Evolutionary conservation across 2,329 filamentous ascomycete genomes (phyloP).

Genomic region (Diaporthe vaccinii): DNA sequence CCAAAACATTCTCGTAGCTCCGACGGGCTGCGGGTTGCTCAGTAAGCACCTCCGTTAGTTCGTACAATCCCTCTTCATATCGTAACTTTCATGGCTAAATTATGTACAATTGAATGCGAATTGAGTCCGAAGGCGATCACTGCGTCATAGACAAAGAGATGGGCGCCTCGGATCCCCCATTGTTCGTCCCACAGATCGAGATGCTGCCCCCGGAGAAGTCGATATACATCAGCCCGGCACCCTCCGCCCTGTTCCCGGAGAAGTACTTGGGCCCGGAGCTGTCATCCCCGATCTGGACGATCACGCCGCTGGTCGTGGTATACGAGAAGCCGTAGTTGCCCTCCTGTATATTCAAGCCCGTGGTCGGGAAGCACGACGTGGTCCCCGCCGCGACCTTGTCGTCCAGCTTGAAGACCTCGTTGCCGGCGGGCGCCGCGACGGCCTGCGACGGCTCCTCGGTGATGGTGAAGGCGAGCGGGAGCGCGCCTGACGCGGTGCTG

Average conservation of each 20-base stretch:
- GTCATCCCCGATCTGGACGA: constrained; percentile 6
- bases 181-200: constrained; percentile 19
- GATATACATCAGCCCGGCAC: constrained; percentile 14
- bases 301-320: neutral
- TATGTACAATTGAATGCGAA: neutral
- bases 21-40: constrained; percentile 1
- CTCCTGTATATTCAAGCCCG: neutral
- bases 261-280: constrained; percentile 27
- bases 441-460: constrained; percentile 20
- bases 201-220: constrained; percentile 13
- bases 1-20: neutral
- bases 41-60: neutral
- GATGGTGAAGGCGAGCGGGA: constrained; percentile 21
- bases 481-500: neutral
- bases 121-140: neutral
- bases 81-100: neutral
- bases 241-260: constrained; percentile 4
- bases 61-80: neutral
- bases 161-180: neutral
- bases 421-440: neutral
- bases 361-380: constrained; percentile 26
- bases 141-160: constrained; percentile 22
- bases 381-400: neutral
- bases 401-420: constrained; percentile 13
- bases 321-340: constrained; percentile 24